These are phyloP conservation scores for Coniochaeta hoffmannii DNA, from an alignment of 2,329 filamentous ascomycete species.

Conservation along the genomic window DNA sequence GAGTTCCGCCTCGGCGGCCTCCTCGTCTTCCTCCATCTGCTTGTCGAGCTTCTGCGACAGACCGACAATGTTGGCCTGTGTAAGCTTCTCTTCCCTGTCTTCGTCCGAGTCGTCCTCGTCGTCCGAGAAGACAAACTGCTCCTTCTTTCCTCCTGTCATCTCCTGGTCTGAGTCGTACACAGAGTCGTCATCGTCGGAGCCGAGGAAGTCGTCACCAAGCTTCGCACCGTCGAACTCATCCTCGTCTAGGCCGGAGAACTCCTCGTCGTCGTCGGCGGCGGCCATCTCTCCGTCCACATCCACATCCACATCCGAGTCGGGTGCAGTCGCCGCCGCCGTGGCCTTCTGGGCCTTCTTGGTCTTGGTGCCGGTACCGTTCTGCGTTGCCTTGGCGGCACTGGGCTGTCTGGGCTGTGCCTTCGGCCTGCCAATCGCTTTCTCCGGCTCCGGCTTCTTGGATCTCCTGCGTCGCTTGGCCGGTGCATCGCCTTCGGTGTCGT, in stretches of 20 bases:
- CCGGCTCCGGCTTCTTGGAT: slow-evolving; percentile 7
- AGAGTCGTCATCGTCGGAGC: slow-evolving; percentile 46
- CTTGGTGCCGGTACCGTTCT: slow-evolving; percentile 24
- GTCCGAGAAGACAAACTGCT: slow-evolving; percentile 80
- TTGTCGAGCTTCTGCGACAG: slow-evolving; percentile 78
- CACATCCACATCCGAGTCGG: slow-evolving; percentile 35
- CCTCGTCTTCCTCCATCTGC: slow-evolving; percentile 68
- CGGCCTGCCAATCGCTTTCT: slow-evolving; percentile 10
- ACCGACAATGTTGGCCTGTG: slow-evolving; percentile 92
- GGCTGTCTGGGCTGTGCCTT: slow-evolving; percentile 21
- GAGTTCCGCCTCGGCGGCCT: slow-evolving; percentile 77
- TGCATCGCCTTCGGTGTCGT: slow-evolving; percentile 44
- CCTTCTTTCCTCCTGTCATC: slow-evolving; percentile 34
- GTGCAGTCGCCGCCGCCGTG: slow-evolving; percentile 31
- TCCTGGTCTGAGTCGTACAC: slow-evolving; percentile 68
- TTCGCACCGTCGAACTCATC: slow-evolving; percentile 22
- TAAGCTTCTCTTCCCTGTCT: slow-evolving; percentile 83
- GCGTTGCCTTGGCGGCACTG: slow-evolving; percentile 19
- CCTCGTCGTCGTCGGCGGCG: slow-evolving; percentile 32
- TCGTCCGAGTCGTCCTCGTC: slow-evolving; percentile 91
- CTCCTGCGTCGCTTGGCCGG: slow-evolving; percentile 49
- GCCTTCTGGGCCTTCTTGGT: slow-evolving; percentile 31
- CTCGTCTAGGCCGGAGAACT: slow-evolving; percentile 32
- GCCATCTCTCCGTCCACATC: slow-evolving; percentile 37
- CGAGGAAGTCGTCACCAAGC: slow-evolving; percentile 54